Conservation (phyloP, 495 filamentous ascomycete genomes). For the Neurospora tetrasperma region DNA sequence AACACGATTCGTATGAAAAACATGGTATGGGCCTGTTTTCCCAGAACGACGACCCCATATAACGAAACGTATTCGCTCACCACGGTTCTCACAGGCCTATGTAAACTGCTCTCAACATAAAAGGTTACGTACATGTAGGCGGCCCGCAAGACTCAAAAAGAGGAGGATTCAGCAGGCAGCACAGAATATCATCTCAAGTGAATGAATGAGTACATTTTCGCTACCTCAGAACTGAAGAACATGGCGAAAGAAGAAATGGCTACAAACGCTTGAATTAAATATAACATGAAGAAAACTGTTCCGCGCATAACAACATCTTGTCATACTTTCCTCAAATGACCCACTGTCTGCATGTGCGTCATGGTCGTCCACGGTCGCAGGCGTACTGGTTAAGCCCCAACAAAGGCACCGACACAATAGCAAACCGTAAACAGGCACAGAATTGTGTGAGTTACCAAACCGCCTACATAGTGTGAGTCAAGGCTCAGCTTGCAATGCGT, state of each 20-base stretch:
- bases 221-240: not conserved
- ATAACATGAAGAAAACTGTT: no score
- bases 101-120: not conserved
- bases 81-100: not conserved
- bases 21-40: no score
- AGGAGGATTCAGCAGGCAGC: not conserved
- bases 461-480: not conserved
- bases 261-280: no score
- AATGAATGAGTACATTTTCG: not conserved
- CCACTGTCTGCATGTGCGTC: not conserved
- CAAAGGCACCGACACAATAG: not conserved
- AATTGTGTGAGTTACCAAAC: not conserved
- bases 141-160: no score
- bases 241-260: not conserved
- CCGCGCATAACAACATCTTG: not conserved
- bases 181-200: not conserved
- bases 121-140: not conserved
- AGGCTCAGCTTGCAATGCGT: not conserved
- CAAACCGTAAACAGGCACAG: not conserved
- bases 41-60: no score
- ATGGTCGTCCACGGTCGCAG: not conserved
- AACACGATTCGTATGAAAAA: no score
- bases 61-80: no score
- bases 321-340: not conserved
- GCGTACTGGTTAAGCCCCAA: not conserved